Conservation (phyloP, 2,329 filamentous ascomycete genomes). For the Colletotrichum filicis region DNA sequence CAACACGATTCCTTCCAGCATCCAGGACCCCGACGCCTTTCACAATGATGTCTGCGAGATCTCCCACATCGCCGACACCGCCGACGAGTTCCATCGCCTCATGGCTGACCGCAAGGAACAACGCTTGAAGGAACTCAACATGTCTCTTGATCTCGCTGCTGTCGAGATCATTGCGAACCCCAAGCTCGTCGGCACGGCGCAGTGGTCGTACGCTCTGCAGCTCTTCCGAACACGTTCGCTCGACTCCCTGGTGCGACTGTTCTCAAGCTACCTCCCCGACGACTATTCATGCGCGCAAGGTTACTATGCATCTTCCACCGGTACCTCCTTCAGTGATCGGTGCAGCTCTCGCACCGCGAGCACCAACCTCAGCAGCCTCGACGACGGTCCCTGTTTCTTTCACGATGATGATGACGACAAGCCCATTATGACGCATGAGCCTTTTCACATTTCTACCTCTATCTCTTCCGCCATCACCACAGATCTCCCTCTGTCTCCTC, state of each 20-base stretch:
- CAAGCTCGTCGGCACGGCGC: conserved; percentile 65
- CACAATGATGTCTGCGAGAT: conserved; percentile 71
- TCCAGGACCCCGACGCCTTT: conserved; percentile 70
- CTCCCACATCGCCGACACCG: conserved; percentile 60
- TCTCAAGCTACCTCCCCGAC: conserved; percentile 67
- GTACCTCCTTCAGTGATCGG: conserved; percentile 51
- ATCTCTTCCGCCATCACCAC: conserved; percentile 39
- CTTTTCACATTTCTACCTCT: conserved; percentile 46
- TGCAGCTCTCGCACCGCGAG: conserved; percentile 50
- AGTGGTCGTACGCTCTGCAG: conserved; percentile 69
- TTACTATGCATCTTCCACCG: conserved; percentile 44
- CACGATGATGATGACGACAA: conserved; percentile 51
- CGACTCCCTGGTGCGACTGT: conserved; percentile 70
- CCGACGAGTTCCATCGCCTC: conserved; percentile 64
- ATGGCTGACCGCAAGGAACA: conserved; percentile 64
- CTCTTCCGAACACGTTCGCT: conserved; percentile 69
- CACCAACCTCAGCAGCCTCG: conserved; percentile 52
- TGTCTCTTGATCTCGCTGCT: conserved; percentile 66
- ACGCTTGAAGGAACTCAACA: conserved; percentile 65
- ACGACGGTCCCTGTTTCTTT: conserved; percentile 51
- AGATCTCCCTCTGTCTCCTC: conserved; percentile 56
- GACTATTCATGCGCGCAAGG: conserved; percentile 57
- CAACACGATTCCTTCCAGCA: conserved; percentile 66
- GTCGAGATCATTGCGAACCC: conserved; percentile 71
- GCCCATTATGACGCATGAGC: conserved; percentile 57